Conservation (phyloP, 176 grass and related monocot genomes). For the Eragrostis curvula region DNA sequence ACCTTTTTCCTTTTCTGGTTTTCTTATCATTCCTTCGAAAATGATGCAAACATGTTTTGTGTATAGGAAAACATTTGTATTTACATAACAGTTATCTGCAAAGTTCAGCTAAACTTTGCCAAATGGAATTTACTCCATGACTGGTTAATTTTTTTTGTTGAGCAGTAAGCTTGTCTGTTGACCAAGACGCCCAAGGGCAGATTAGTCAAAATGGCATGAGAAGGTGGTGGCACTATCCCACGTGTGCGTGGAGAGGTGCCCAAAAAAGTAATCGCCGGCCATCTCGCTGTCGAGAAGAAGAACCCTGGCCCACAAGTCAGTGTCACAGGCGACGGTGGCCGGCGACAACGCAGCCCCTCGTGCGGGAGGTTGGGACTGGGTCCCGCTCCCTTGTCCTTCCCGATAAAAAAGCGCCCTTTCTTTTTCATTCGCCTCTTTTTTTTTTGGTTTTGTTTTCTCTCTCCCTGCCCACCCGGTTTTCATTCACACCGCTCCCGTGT, state of each 20-base stretch:
- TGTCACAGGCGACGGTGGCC: neutral
- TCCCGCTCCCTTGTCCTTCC: neutral
- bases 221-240: slow-evolving; percentile 26
- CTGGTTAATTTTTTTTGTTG: neutral
- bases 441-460: too few species aligned
- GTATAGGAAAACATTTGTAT: too few species aligned
- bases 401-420: neutral
- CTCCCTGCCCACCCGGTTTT: neutral
- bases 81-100: too few species aligned
- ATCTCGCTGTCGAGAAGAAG: neutral
- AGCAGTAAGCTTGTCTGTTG: neutral
- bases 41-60: too few species aligned
- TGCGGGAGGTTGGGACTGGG: slow-evolving; percentile 46
- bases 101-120: too few species aligned
- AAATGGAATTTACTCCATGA: too few species aligned
- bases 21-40: too few species aligned
- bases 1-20: too few species aligned
- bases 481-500: neutral
- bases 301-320: neutral
- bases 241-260: slow-evolving; percentile 20
- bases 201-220: neutral
- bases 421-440: too few species aligned
- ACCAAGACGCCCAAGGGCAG: neutral
- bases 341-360: slow-evolving; percentile 42
- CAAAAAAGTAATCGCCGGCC: neutral